A percentile compares a stretch with the other conserved stretches of the same genome.
Conservation (phyloP, 768 basidiomycete species). For the Cystoderma amianthinum region DNA sequence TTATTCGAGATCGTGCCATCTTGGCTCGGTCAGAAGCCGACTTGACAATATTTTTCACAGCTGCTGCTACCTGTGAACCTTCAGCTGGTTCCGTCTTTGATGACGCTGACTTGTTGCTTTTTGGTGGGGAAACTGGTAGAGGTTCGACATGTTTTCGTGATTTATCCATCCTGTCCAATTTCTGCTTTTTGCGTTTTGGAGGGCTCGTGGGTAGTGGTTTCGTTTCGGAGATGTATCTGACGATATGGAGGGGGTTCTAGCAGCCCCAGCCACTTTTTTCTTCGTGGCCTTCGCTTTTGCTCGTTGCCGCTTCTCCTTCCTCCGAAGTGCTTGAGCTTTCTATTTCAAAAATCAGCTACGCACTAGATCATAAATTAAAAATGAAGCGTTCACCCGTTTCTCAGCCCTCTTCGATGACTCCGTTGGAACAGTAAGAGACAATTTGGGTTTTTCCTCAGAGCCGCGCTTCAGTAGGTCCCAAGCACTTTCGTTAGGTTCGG, state of each 20-base stretch:
- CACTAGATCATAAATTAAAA: background rate
- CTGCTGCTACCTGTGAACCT: conserved; percentile 3
- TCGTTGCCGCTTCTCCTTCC: conserved; percentile 41
- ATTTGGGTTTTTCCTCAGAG: conserved; percentile 18
- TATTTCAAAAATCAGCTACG: background rate
- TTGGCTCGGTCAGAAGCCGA: conserved; percentile 30
- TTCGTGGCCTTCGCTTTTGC: conserved; percentile 38
- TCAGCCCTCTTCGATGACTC: conserved; percentile 50
- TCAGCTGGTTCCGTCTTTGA: conserved; percentile 10
- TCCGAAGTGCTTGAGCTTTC: conserved; percentile 4
- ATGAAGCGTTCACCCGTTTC: conserved; percentile 43
- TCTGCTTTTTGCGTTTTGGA: background rate
- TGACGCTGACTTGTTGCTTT: conserved; percentile 7
- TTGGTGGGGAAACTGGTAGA: conserved; percentile 3
- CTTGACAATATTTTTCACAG: conserved; percentile 24
- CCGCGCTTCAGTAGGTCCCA: conserved; percentile 31
- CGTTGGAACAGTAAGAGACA: conserved; percentile 11
- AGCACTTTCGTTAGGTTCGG: conserved; percentile 38
- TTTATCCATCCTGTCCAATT: background rate
- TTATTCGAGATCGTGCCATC: conserved; percentile 24
- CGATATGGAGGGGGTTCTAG: background rate
- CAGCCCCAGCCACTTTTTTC: conserved; percentile 17
- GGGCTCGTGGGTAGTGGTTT: conserved; percentile 1
- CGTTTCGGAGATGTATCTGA: conserved; percentile 6
- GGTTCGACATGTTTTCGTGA: conserved; percentile 6